These are phyloP conservation scores for Talaromyces islandicus DNA, from an alignment of 2,329 filamentous ascomycete genomes.

Conservation along the genomic window DNA sequence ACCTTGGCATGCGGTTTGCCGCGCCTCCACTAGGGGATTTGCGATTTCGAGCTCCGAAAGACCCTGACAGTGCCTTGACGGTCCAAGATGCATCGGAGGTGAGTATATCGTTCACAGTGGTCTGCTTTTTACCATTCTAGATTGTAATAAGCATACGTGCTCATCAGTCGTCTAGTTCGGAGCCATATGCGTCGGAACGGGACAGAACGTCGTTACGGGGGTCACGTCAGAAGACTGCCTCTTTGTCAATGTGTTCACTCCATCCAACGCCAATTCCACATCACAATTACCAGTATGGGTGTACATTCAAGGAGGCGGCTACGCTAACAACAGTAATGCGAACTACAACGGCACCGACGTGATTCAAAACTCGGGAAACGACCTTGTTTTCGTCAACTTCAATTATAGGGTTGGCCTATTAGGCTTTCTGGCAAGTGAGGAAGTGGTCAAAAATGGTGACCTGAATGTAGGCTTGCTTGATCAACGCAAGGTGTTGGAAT, in stretches of 20 bases:
- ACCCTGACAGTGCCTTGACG: slow-evolving; percentile 42
- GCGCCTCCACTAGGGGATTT: slow-evolving; percentile 61
- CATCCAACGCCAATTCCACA: slow-evolving; percentile 13
- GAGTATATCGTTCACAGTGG: slow-evolving; percentile 11
- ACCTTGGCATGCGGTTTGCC: slow-evolving; percentile 71
- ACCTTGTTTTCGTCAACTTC: slow-evolving; percentile 13
- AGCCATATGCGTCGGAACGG: background rate
- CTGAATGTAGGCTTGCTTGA: slow-evolving; percentile 20
- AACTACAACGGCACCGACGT: slow-evolving; percentile 4
- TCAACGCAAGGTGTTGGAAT: slow-evolving; percentile 12
- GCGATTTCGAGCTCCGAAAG: slow-evolving; percentile 62
- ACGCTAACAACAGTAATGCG: background rate
- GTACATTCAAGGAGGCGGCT: slow-evolving; percentile 4
- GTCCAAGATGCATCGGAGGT: slow-evolving; percentile 46
- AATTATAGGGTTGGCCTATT: slow-evolving; percentile 21
- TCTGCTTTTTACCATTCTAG: no score
- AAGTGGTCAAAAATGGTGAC: slow-evolving; percentile 36
- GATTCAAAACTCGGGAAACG: background rate
- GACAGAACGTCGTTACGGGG: slow-evolving; percentile 33
- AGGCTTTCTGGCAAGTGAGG: slow-evolving; percentile 28
- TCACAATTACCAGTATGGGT: slow-evolving; percentile 4
- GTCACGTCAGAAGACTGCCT: slow-evolving; percentile 37
- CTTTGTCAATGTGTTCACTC: slow-evolving; percentile 37
- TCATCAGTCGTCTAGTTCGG: background rate
- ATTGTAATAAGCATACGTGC: background rate